A percentile compares a stretch with the other conserved stretches of the same genome.
Conservation (phyloP, 306 rosid species). For the Vachellia pachyceras region DNA sequence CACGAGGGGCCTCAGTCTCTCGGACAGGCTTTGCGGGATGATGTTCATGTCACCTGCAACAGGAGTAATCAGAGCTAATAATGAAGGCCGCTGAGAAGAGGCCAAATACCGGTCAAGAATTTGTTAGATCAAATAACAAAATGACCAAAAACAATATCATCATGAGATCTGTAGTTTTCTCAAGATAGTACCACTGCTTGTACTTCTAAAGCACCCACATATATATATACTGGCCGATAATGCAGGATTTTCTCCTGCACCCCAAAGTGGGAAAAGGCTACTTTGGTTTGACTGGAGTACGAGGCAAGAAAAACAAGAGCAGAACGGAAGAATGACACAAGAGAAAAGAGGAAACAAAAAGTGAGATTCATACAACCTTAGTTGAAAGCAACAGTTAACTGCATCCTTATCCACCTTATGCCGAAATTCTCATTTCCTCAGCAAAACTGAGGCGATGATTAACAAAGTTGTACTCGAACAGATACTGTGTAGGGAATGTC, state of each 20-base stretch:
- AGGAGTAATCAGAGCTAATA: constrained; percentile 16
- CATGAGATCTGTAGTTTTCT: constrained; percentile 8
- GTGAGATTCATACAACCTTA: constrained; percentile 46
- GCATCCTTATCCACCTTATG: constrained; percentile 49
- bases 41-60: constrained; percentile 57
- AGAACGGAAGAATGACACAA: constrained; percentile 40
- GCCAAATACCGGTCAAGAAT: constrained; percentile 30
- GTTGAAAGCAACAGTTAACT: constrained; percentile 62
- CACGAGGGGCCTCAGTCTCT: constrained; percentile 80
- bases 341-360: constrained; percentile 52
- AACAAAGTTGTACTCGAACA: constrained; percentile 4
- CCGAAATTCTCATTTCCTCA: not conserved
- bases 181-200: constrained; percentile 1
- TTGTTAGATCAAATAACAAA: constrained; percentile 38
- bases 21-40: constrained; percentile 60
- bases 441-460: no score
- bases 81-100: constrained; percentile 28
- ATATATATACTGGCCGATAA: constrained; percentile 32
- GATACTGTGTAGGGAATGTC: not conserved
- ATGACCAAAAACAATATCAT: constrained; percentile 11
- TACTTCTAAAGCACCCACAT: constrained; percentile 30
- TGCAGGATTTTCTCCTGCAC: constrained; percentile 30
- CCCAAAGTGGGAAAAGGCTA: constrained; percentile 24
- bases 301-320: constrained; percentile 37
- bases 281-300: constrained; percentile 44